Base-by-base conservation (phyloP, 2,329 filamentous ascomycete genomes). In the Penicillium sp. region DNA sequence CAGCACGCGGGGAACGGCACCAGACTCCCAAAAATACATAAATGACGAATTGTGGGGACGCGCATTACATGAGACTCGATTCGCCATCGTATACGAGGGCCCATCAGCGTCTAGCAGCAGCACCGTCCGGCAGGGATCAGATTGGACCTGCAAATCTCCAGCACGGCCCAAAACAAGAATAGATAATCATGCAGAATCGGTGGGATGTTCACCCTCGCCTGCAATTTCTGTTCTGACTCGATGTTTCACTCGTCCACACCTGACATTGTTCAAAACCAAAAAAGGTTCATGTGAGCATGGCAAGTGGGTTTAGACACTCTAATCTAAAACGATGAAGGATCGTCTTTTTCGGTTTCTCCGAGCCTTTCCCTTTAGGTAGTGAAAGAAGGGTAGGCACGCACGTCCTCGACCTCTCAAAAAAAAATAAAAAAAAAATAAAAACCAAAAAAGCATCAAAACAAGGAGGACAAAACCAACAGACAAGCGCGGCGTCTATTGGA, bases 401-500 rank as follows among this genome's bases (percentile, higher is more conserved):
- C 20, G 38, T 25, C 38, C 20, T 41, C 6, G 10, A 13, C 38
- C 38, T 40, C 20, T 33, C 30, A 33, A 33, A 33, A 14, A n/a
- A 33, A 33, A 33, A 14, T 5, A 35, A 35, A 35, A n/a, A 2
- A 22, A 22, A 22, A 22, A 22, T 22, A 2, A 22, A 5, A 9
- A 35, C 7, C n/a, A n/a, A n/a, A n/a, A n/a, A n/a, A n/a, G n/a
- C n/a, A n/a, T n/a, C n/a, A 35, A 35, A n/a, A n/a, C 5, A 27
- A 27, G 9, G 7, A 13, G 27, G 27, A 35, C 33, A 53, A 58
- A 62, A 56, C 60, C 60, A 63, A 63, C 61, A 62, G 49, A 53
- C 57, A 61, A 53, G 61, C 57, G 49, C 54, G 27, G 55, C 57
- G 55, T 62, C 59, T 60, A 63, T 62, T 63, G 59, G 61, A 54